A percentile compares a stretch with the other conserved stretches of the same genome.
These are phyloP conservation scores for Cicer judaicum DNA, from an alignment of 306 rosid species.

Conservation along the genomic window DNA sequence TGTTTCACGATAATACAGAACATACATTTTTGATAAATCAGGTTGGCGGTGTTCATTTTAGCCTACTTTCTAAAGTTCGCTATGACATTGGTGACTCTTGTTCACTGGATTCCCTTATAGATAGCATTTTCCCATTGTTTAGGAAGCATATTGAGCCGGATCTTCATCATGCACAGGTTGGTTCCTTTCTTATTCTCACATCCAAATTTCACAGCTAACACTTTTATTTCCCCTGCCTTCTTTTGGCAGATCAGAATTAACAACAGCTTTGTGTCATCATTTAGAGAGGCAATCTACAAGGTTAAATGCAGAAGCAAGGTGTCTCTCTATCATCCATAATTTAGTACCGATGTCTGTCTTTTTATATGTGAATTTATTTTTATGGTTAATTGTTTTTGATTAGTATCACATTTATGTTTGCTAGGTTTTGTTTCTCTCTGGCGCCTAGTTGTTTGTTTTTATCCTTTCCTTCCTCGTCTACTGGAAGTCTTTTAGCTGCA, in stretches of 20 bases:
- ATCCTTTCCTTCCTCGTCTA: constrained; percentile 30
- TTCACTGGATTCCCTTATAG: constrained; percentile 94
- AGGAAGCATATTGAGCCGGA: constrained; percentile 98
- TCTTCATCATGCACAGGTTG: constrained; percentile 99
- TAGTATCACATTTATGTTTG: background rate
- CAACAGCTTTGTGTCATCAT: constrained; percentile 97
- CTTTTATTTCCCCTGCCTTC: constrained; percentile 41
- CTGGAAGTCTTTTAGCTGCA: constrained; percentile 22
- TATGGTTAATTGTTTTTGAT: constrained; percentile 3
- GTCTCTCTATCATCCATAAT: constrained; percentile 50
- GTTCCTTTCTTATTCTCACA: constrained; percentile 49
- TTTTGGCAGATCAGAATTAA: constrained; percentile 94
- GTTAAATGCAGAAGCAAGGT: constrained; percentile 93
- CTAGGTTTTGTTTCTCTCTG: constrained; percentile 22
- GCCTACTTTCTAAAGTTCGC: constrained; percentile 92
- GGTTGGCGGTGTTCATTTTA: constrained; percentile 99
- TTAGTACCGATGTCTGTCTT: constrained; percentile 30
- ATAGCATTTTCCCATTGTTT: constrained; percentile 96
- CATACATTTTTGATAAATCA: constrained; percentile 53
- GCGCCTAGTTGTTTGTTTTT: background rate
- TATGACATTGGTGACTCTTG: constrained; percentile 99
- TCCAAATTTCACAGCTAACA: constrained; percentile 44
- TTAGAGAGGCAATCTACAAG: constrained; percentile 99
- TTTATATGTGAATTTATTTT: constrained; percentile 33
- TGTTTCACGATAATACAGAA: constrained; percentile 36